Conservation (phyloP, 2,329 filamentous ascomycete genomes). For the Simplicillium aogashimaense region DNA sequence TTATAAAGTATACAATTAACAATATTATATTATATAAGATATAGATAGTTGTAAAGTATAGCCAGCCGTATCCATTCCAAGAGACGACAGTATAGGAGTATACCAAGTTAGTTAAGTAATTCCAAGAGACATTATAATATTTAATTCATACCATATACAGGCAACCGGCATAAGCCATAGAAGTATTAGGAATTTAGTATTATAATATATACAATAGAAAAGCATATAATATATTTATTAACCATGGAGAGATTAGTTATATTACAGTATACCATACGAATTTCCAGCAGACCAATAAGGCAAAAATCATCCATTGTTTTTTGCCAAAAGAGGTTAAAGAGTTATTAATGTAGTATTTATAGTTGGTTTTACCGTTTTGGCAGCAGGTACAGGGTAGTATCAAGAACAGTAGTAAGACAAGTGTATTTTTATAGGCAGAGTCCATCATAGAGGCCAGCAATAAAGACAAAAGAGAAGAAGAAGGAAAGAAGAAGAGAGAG, state of each 20-base stretch:
- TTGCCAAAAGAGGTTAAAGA: constrained; percentile 13
- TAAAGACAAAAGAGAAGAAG: no score
- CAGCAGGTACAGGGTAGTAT: no score
- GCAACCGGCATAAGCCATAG: constrained; percentile 1
- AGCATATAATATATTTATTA: constrained; percentile 7
- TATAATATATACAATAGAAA: constrained; percentile 7
- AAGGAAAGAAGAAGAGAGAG: no score
- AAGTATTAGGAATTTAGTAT: constrained; percentile 4
- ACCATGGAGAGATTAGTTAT: constrained; percentile 9
- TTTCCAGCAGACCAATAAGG: constrained; percentile 10
- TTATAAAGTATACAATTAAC: background rate
- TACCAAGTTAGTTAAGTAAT: constrained; percentile 1
- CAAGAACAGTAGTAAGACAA: no score
- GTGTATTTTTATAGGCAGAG: no score
- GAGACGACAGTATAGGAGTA: constrained; percentile 1
- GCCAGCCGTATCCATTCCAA: background rate
- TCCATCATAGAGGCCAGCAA: no score
- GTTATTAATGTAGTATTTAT: constrained; percentile 15
- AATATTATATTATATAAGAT: background rate
- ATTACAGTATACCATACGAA: constrained; percentile 14
- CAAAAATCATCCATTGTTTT: constrained; percentile 16
- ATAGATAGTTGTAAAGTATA: background rate
- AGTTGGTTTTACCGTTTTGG: constrained; percentile 12
- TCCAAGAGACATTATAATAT: constrained; percentile 5
- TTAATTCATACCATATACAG: constrained; percentile 5